A percentile compares a stretch with the other conserved stretches of the same genome.
Conservation (phyloP, 2,329 filamentous ascomycete genomes). For the Hypoxylon sp. region DNA sequence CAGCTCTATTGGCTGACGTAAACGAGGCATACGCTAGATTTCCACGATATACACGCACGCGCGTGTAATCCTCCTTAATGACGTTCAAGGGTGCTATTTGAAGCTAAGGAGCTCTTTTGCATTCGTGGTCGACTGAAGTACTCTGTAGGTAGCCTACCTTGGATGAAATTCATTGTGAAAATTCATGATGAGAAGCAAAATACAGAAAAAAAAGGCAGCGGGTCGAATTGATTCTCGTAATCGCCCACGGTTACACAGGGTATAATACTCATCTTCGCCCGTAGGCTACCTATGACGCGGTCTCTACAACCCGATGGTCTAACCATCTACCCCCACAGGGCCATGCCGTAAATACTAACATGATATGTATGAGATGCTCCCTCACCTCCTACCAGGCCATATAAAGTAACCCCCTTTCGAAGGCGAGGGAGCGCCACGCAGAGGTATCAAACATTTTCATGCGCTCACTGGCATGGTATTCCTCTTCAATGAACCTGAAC, state of each 20-base stretch:
- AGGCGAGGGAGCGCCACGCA: neutral
- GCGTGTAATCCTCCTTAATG: no score
- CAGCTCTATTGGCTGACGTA: slow-evolving; percentile 1
- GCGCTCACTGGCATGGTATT: slow-evolving; percentile 14
- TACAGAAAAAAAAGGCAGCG: neutral
- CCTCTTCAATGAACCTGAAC: slow-evolving; percentile 22
- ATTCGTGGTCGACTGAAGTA: neutral
- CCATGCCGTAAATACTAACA: slow-evolving; percentile 23
- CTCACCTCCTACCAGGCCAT: slow-evolving; percentile 8
- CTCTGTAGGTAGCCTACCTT: neutral
- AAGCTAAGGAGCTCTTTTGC: neutral
- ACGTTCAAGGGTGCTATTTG: no score
- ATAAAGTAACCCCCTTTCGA: slow-evolving; percentile 1
- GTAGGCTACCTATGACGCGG: slow-evolving; percentile 1
- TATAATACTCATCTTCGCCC: slow-evolving; percentile 27
- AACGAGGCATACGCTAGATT: neutral
- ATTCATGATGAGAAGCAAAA: neutral
- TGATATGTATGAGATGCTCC: slow-evolving; percentile 18
- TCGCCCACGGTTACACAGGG: slow-evolving; percentile 18
- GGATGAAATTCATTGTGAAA: no score
- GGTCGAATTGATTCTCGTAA: slow-evolving; percentile 19
- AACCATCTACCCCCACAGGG: no score
- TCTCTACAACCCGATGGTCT: slow-evolving; percentile 24
- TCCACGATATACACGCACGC: no score
- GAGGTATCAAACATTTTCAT: slow-evolving; percentile 21